These are phyloP conservation scores for Cyberlindnera nakhonratchasimensis DNA, from an alignment of 805 yeast genomes.

Conservation along the genomic window DNA sequence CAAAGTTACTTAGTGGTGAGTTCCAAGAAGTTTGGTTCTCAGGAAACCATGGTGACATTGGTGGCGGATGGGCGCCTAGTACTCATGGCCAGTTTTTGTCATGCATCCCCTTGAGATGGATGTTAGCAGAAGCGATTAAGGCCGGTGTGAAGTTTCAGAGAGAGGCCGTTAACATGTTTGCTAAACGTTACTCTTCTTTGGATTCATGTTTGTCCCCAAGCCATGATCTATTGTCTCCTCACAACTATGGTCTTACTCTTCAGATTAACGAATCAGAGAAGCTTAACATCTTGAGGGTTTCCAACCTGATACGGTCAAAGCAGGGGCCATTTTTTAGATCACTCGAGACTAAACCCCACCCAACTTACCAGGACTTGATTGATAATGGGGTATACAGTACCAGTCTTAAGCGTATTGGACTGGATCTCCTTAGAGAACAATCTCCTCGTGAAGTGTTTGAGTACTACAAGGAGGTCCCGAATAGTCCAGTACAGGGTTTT, in stretches of 20 bases:
- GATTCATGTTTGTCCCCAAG: slow-evolving; percentile 44
- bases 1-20: slow-evolving; percentile 29
- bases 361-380: slow-evolving; percentile 16
- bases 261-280: slow-evolving; percentile 11
- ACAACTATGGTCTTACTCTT: slow-evolving; percentile 17
- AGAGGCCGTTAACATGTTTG: slow-evolving; percentile 39
- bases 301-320: slow-evolving; percentile 8
- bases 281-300: slow-evolving; percentile 10
- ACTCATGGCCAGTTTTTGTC: slow-evolving; percentile 42
- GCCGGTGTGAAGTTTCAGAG: slow-evolving; percentile 47
- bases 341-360: slow-evolving; percentile 10
- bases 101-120: slow-evolving; percentile 58
- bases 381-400: slow-evolving; percentile 17
- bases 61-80: slow-evolving; percentile 63
- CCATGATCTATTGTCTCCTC: slow-evolving; percentile 47
- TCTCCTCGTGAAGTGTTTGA: slow-evolving; percentile 13
- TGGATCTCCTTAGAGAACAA: slow-evolving; percentile 5
- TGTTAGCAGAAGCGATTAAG: slow-evolving; percentile 49
- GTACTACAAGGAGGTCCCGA: slow-evolving; percentile 24
- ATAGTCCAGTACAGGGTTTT: slow-evolving; percentile 25
- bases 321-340: slow-evolving; percentile 21
- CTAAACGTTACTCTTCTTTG: slow-evolving; percentile 35
- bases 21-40: slow-evolving; percentile 61
- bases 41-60: slow-evolving; percentile 67
- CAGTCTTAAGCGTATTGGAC: slow-evolving; percentile 16